Percentiles rank a stretch among this genome's conserved stretches.
These are phyloP conservation scores for Gnetum montanum DNA, from an alignment of 75 land plant species.

Conservation along the genomic window DNA sequence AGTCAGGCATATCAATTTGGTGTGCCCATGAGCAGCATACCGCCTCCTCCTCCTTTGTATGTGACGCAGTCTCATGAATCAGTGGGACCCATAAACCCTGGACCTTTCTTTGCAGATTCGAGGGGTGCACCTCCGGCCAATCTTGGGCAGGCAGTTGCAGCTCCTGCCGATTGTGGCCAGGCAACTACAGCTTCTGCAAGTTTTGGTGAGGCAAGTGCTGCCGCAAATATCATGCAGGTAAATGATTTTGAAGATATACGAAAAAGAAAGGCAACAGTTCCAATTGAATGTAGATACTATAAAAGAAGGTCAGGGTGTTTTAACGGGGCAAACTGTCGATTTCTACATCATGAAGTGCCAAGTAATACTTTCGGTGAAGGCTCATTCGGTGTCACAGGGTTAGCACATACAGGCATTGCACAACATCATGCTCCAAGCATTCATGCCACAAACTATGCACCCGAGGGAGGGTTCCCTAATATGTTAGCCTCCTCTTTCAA, in stretches of 20 bases:
- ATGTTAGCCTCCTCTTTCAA: not conserved
- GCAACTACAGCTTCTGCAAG: no score
- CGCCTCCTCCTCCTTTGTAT: no score
- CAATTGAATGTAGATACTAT: slow-evolving; percentile 30
- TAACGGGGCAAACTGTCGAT: slow-evolving; percentile 53
- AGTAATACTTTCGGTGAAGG: slow-evolving; percentile 8
- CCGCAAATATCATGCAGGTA: no score
- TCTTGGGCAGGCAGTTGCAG: slow-evolving; percentile 24
- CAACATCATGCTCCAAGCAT: slow-evolving; percentile 1
- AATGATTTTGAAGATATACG: slow-evolving; percentile 19
- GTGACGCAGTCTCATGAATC: no score
- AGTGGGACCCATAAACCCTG: no score
- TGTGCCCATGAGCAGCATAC: no score
- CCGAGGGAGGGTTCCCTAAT: not conserved
- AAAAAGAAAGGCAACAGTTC: slow-evolving; percentile 15
- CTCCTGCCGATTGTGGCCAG: no score
- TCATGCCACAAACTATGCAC: not conserved
- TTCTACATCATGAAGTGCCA: slow-evolving; percentile 23
- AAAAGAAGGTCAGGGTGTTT: slow-evolving; percentile 36
- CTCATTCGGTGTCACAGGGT: no score
- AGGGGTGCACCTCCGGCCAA: slow-evolving; percentile 47
- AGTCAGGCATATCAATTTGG: no score
- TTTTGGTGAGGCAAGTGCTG: no score
- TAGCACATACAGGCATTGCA: slow-evolving; percentile 6
- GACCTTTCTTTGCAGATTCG: no score